Base-by-base conservation (phyloP, 257 asterid species). In the Fraxinus anomala region DNA sequence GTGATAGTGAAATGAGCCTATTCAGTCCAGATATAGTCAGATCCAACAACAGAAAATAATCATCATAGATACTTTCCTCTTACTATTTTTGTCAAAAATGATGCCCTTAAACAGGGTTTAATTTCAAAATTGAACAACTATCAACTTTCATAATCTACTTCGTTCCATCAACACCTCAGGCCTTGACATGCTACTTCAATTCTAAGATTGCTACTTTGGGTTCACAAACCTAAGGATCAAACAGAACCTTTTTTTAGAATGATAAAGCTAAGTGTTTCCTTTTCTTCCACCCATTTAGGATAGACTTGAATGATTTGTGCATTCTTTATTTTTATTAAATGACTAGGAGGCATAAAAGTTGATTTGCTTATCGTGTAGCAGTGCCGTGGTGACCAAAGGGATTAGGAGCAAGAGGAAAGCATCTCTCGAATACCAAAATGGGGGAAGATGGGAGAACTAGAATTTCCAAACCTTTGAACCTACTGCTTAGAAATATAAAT, bases 281-380 rank as follows among this genome's bases (percentile, higher is more conserved):
- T 69, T 34, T 13, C 44, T 42, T 71, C 17, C 13, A 47, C 33
- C 39, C 75, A 49, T 59, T 33, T 47, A 39, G 59, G 30, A 73
- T 61, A 67, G 13, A 31, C 34, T 19, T 11, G 16, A 42, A 42
- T 10, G 68, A 30, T 36, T 31, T 70, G 36, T 26, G 19, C 51
- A 73, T 30, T 70, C 24, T 75, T 37, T 73, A 73, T 47, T 44
- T 49, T 66, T 19, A 23, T 73, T 68, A 31, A 71, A 61, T 70
- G 30, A 28, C 8, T 39, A 1, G 44, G 44, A 7, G 42, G 1
- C 69, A n/a, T 26, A 13, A 33, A 44, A 73, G 24, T 73, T 5
- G 44, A 56, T 56, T 21, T 56, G 66, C 24, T 19, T 56, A 7
- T 19, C 11, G 16, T 11, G 17, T 44, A 44, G 54, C 42, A 5